phyloP scores from a whole-genome alignment of 345 rosid genomes.

The Camelina neglecta region DNA sequence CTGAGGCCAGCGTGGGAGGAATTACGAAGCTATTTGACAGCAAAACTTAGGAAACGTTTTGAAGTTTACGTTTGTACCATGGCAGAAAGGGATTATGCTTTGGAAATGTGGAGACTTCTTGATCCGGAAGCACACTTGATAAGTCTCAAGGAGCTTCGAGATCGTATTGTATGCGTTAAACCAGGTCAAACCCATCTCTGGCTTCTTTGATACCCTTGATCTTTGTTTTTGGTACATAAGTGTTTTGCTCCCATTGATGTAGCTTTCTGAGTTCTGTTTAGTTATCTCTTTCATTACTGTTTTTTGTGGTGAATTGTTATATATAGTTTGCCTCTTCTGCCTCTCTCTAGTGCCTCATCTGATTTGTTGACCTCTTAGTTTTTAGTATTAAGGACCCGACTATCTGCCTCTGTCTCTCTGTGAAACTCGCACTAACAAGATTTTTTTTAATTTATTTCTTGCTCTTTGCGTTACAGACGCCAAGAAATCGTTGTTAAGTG shows the following conservation, averaged over 20 bases:
- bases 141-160: slow-evolving; percentile 67
- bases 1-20: slow-evolving; percentile 99
- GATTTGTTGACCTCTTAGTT: slow-evolving; percentile 30
- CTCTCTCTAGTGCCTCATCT: slow-evolving; percentile 24
- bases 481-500: slow-evolving; percentile 80
- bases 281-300: not conserved
- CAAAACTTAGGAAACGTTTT: slow-evolving; percentile 93
- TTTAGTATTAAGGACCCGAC: slow-evolving; percentile 12
- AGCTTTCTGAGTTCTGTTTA: slow-evolving; percentile 19
- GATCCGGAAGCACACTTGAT: slow-evolving; percentile 89
- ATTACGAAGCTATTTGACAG: slow-evolving; percentile 86
- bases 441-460: slow-evolving; percentile 28
- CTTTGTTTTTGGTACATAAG: not conserved
- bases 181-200: slow-evolving; percentile 59
- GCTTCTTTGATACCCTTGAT: slow-evolving; percentile 27
- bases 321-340: slow-evolving; percentile 7
- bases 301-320: not conserved
- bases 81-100: slow-evolving; percentile 99
- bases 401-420: slow-evolving; percentile 15
- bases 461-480: slow-evolving; percentile 58
- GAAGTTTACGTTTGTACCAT: slow-evolving; percentile 99
- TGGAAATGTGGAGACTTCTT: slow-evolving; percentile 99
- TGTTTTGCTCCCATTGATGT: not conserved
- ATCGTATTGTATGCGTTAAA: slow-evolving; percentile 93
- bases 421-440: slow-evolving; percentile 3